Percentiles rank a stretch among this genome's conserved stretches.
phyloP scores from a whole-genome alignment of 1,284 basidiomycete species.

The Apiotrichum montevideense region DNA sequence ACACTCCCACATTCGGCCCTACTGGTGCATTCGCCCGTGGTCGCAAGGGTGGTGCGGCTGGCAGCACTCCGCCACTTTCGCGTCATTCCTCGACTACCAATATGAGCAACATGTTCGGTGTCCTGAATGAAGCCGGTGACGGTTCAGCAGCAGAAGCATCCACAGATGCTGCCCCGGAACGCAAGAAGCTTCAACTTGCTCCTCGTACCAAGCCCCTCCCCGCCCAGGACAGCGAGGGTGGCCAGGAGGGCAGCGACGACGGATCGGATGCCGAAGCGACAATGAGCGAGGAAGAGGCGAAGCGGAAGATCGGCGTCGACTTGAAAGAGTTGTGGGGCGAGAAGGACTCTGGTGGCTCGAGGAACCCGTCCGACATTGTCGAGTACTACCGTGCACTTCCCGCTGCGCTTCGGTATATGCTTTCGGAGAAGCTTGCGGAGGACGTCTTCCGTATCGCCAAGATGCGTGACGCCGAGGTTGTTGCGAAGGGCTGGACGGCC shows the following conservation, averaged over 20 bases:
- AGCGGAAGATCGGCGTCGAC: conserved; percentile 62
- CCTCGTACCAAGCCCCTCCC: conserved; percentile 56
- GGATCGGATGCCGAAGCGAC: conserved; percentile 52
- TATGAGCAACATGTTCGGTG: conserved; percentile 62
- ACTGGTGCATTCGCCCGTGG: conserved; percentile 70
- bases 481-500: conserved; percentile 54
- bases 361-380: conserved; percentile 43
- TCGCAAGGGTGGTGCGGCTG: conserved; percentile 53
- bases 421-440: conserved; percentile 71
- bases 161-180: conserved; percentile 53
- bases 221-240: conserved; percentile 35
- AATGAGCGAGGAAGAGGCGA: conserved; percentile 65
- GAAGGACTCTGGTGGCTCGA: conserved; percentile 43
- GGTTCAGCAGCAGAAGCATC: conserved; percentile 33
- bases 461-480: conserved; percentile 71
- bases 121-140: conserved; percentile 54
- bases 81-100: conserved; percentile 72
- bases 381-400: conserved; percentile 65
- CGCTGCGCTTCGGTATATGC: conserved; percentile 53
- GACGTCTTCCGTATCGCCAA: conserved; percentile 84
- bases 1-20: conserved; percentile 66
- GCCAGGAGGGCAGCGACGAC: conserved; percentile 31
- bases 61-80: conserved; percentile 59
- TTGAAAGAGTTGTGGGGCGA: conserved; percentile 51
- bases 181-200: conserved; percentile 65